Conservation (phyloP, 441 rosid genomes). For the Eruca vesicaria region DNA sequence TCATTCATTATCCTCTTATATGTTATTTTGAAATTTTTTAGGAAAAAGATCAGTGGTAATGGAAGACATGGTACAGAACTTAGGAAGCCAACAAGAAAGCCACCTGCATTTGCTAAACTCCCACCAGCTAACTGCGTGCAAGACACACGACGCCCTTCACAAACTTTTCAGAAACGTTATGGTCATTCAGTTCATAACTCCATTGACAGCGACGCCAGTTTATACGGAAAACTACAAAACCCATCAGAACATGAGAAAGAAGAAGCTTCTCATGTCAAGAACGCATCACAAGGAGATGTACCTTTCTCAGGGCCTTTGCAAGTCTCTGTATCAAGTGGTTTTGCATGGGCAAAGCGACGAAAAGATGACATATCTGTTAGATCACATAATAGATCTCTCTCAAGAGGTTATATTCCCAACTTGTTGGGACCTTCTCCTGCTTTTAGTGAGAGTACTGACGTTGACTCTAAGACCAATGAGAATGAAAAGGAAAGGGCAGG, state of each 20-base stretch:
- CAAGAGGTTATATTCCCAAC: constrained; percentile 61
- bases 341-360: constrained; percentile 87
- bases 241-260: constrained; percentile 49
- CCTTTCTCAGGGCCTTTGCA: constrained; percentile 88
- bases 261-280: constrained; percentile 71
- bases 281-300: constrained; percentile 80
- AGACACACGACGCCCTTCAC: constrained; percentile 30
- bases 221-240: constrained; percentile 47
- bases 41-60: constrained; percentile 61
- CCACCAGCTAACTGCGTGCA: constrained; percentile 47
- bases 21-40: constrained; percentile 33
- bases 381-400: constrained; percentile 64
- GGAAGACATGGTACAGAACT: constrained; percentile 61
- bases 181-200: constrained; percentile 39
- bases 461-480: constrained; percentile 52
- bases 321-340: constrained; percentile 91
- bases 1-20: background rate
- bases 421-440: constrained; percentile 50
- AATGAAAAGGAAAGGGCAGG: constrained; percentile 41
- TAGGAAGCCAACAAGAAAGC: constrained; percentile 65
- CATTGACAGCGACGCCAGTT: constrained; percentile 43
- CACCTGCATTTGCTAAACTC: constrained; percentile 50
- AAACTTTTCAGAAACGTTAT: constrained; percentile 34
- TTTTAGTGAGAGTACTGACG: constrained; percentile 44
- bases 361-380: constrained; percentile 52